Base-by-base conservation (phyloP, 1,139 yeast species). In the Hyphopichia khmerensis region DNA sequence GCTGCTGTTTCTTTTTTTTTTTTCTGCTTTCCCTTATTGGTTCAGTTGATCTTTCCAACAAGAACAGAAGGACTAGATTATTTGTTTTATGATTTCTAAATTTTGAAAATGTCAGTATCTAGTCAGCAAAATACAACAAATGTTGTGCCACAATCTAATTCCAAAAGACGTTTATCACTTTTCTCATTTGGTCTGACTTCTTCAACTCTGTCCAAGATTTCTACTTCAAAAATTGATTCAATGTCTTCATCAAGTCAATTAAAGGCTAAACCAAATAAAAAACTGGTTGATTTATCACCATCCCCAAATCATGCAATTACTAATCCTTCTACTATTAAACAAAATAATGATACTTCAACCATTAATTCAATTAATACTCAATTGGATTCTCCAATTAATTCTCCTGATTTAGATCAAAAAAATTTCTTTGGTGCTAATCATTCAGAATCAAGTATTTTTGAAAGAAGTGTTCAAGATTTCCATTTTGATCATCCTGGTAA, bases 361-460 rank as follows among this genome's bases (percentile, higher is more conserved):
- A 4, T 24, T 27, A 23, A 21, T 26, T 18, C 39, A 3, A 13
- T 27, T 10, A 29, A 24, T 30, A 36, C 24, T 19, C 39, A 36
- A 29, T 27, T 19, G 10, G 39, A 36, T n/a, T 36, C 39, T 17
- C 36, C 36, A 4, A 9, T 19, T 11, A 9, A 35, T 13, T 36
- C 39, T 18, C 39, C 39, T 2, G 32, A 26, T 10, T 26, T 36
- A 18, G 33, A 27, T 27, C 5, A 26, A 7, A 26, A 26, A 9
- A 26, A 26, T 26, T 3, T 8, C 10, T 9, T 26, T 13, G 10
- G 4, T 21, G 24, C 24, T 26, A 46, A 45, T 15, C 38, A 38
- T 16, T 41, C 38, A 6, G 46, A 41, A 3, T 31, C 38, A 34
- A 39, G 44, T 41, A 82, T 82, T 48, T 82, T 82, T 54, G 88